Evolutionary conservation across 176 grass and related monocot species (phyloP).

Genomic region (Carex littledalei): DNA sequence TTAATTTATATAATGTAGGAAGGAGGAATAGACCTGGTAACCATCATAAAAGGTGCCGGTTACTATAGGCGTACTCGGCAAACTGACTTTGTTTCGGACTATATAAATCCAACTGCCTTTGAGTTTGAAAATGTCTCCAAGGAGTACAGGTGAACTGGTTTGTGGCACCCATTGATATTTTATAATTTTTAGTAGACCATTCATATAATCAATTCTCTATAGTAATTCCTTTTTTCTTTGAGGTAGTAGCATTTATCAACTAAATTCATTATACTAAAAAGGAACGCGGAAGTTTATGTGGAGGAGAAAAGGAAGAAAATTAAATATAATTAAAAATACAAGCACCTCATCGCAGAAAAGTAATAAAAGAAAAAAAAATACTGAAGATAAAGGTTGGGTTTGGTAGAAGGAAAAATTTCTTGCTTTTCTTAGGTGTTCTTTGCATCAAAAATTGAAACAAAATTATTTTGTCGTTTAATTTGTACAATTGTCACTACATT

Average conservation of each 20-base stretch:
- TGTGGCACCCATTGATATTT: background rate
- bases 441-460: background rate
- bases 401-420: background rate
- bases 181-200: background rate
- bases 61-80: conserved; percentile 62
- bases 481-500: background rate
- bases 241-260: background rate
- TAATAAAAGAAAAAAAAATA: background rate
- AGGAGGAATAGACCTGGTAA: conserved; percentile 57
- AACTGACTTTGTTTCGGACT: conserved; percentile 59
- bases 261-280: background rate
- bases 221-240: background rate
- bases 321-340: background rate
- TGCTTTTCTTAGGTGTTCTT: background rate
- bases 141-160: conserved; percentile 35
- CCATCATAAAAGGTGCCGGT: conserved; percentile 66
- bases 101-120: conserved; percentile 45
- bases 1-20: conserved; percentile 38
- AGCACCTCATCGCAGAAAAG: background rate
- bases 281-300: background rate
- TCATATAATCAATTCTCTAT: background rate
- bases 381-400: background rate
- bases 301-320: background rate
- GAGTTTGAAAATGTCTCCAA: conserved; percentile 44
- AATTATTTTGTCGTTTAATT: background rate